Base-by-base conservation (phyloP, 345 rosid genomes). In the Microcos paniculata region DNA sequence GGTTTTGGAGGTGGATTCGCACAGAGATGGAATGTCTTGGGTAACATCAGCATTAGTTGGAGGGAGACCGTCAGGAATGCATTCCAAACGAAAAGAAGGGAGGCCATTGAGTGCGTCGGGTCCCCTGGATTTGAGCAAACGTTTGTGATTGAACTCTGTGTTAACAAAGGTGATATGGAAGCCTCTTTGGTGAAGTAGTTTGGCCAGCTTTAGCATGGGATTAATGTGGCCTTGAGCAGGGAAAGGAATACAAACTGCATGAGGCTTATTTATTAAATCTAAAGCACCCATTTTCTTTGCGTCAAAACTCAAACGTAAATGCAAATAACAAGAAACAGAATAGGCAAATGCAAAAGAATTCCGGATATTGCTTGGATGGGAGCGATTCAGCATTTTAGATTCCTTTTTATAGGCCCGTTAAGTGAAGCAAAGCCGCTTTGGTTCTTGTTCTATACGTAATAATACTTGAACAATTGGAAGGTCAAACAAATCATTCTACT, bases 211-310 rank as follows among this genome's bases (percentile, higher is more conserved):
- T 1, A 85, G 23, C 85, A 83, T 82, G 0, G 87, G 89, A n/a
- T 82, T 84, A 8, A 88, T 70, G 76, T 86, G 89, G 67, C 91
- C 88, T 76, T 86, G 89, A 6, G 88, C 85, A 19, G 87, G 86
- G 69, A 18, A 84, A 2, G 88, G 87, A 2, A 84, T 40, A 16
- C 83, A 82, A 0, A 85, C 84, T 13, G 62, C 86, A 42, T 85
- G 90, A 38, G 88, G 80, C 31, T 61, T 77, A 75, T 70, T 74
- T 6, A 0, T 12, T 0, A 16, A 11, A 16, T 2, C 10, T 0
- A 19, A 6, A 30, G 38, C 52, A 42, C 28, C 72, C 80, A 76
- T 79, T 42, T 62, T 61, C 18, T 4, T 24, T 23, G 0, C 11
- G n/a, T n/a, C n/a, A n/a, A n/a, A n/a, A n/a, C n/a, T n/a, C n/a